These are phyloP conservation scores for Fusarium sterilihyphosum DNA, from an alignment of 2,329 filamentous ascomycete genomes.

Conservation along the genomic window DNA sequence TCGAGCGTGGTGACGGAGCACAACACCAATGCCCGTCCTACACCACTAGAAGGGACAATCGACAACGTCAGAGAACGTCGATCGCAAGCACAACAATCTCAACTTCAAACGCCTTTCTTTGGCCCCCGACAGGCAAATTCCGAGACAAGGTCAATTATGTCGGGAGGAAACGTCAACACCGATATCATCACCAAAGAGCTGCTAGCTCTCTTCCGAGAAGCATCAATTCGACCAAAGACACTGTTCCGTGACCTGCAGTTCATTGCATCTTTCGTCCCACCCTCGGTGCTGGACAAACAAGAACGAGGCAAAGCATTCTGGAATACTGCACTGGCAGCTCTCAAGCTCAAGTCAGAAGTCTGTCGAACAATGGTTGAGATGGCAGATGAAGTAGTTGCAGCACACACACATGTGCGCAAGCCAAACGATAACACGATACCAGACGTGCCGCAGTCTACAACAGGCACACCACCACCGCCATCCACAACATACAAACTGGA, in stretches of 20 bases:
- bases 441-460: conserved; percentile 48
- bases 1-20: conserved; percentile 49
- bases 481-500: conserved; percentile 75
- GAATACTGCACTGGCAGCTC: conserved; percentile 86
- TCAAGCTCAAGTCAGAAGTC: conserved; percentile 88
- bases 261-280: conserved; percentile 72
- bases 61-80: conserved; percentile 76
- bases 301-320: conserved; percentile 84
- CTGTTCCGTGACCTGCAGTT: conserved; percentile 85
- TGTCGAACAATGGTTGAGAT: conserved; percentile 80
- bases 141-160: conserved; percentile 61
- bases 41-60: conserved; percentile 72
- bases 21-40: conserved; percentile 49
- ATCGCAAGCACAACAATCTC: conserved; percentile 58
- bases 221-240: conserved; percentile 78
- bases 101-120: conserved; percentile 42
- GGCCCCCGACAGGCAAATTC: conserved; percentile 57
- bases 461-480: conserved; percentile 57
- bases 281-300: conserved; percentile 68
- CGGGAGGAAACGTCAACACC: conserved; percentile 62
- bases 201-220: conserved; percentile 72
- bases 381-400: conserved; percentile 64
- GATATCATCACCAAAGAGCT: conserved; percentile 74
- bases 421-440: conserved; percentile 47
- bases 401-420: conserved; percentile 71